Evolutionary conservation across 139 green algal species (phyloP), one percentile per base, ranked within the genome.

Genomic region (Chlamydomonas eustigma): DNA sequence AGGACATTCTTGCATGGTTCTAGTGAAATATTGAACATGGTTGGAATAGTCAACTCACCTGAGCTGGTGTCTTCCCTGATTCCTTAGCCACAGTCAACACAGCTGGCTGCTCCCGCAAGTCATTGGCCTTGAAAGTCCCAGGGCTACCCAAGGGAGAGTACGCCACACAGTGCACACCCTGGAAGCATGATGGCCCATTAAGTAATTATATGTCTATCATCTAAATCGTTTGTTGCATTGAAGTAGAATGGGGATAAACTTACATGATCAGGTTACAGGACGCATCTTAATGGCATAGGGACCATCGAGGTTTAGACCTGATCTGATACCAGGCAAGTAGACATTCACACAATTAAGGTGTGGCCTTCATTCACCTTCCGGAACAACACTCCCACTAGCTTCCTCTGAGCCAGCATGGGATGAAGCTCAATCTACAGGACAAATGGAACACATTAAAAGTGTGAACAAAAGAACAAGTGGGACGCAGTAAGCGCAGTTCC

Each of bases 371-470:
- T 71, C 37, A 84, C 86, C 84, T 92, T 92, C 51, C 88, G 76
- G 37, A 81, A 77, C 64, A 83, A 88, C 64, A 90, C 81, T 22
- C 91, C 90, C 25, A 96, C 84, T 1, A 96, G 80, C 81, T 94
- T 93, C 37, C 90, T 81, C 76, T 94, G 80, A 8, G 89, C 39
- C 37, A 92, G 76, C 50, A 91, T 73, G 0, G 89, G 90, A 83
- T 97, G 92, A 76, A 97, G 82, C 90, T 97, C 92, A 70, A 87
- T 18, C 44, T 58, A 18, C 44, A 18, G n/a, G n/a, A n/a, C n/a
- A n/a, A n/a, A n/a, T n/a, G n/a, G n/a, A n/a, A n/a, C n/a, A n/a
- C n/a, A n/a, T n/a, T n/a, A n/a, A n/a, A n/a, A n/a, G n/a, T n/a
- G n/a, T n/a, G n/a, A n/a, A n/a, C n/a, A n/a, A n/a, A n/a, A n/a